These are phyloP conservation scores for Ogataea degrootiae DNA, from an alignment of 805 yeast genomes.

Conservation along the genomic window DNA sequence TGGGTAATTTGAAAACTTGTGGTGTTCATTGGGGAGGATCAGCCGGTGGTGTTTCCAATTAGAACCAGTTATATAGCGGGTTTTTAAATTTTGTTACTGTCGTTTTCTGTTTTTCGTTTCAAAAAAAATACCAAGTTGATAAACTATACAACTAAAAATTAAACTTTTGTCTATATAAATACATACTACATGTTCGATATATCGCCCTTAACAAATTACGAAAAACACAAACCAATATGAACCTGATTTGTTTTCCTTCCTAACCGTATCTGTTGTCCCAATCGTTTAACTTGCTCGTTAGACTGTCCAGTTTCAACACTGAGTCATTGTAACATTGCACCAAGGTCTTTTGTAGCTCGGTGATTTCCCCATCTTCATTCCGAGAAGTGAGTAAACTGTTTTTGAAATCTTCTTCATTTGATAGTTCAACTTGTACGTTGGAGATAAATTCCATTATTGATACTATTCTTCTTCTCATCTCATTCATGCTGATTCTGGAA, in stretches of 20 bases:
- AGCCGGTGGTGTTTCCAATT: neutral
- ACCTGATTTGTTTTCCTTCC: neutral
- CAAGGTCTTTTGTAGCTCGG: conserved; percentile 32
- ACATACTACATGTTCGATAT: no score
- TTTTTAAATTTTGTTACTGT: no score
- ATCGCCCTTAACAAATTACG: no score
- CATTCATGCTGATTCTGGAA: conserved; percentile 67
- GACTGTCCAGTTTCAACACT: conserved; percentile 59
- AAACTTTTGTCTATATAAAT: no score
- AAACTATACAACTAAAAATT: no score
- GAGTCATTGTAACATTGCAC: conserved; percentile 54
- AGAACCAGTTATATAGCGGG: neutral
- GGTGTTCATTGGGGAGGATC: conserved; percentile 19
- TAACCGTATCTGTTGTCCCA: conserved; percentile 78
- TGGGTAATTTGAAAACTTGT: conserved; percentile 23
- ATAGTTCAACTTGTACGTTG: conserved; percentile 78
- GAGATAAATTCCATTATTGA: conserved; percentile 91
- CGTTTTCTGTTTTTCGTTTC: no score
- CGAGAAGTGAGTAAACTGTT: conserved; percentile 21
- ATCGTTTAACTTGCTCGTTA: conserved; percentile 61
- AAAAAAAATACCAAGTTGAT: no score
- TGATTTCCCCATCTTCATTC: conserved; percentile 25
- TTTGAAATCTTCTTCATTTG: conserved; percentile 63
- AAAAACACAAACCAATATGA: no score
- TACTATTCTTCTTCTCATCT: conserved; percentile 81